A percentile compares a stretch with the other conserved stretches of the same genome.
These are phyloP conservation scores for Coleophoma cylindrospora DNA, from an alignment of 2,329 filamentous ascomycete species.

Conservation along the genomic window DNA sequence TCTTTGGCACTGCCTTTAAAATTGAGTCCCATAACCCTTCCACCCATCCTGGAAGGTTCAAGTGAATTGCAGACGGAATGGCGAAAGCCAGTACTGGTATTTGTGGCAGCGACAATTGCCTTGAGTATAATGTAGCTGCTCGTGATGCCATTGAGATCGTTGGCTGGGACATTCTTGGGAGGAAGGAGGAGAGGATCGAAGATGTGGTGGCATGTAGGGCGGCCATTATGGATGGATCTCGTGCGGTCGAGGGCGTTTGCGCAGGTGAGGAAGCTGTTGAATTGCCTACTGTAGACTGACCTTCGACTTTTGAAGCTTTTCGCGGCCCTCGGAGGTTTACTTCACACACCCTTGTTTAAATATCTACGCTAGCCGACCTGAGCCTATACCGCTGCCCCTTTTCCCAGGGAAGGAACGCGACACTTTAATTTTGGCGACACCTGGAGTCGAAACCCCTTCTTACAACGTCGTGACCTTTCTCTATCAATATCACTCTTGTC, in stretches of 20 bases:
- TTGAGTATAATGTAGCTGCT: conserved; percentile 38
- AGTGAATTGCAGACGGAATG: conserved; percentile 52
- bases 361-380: no score
- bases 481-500: not conserved
- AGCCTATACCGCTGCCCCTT: conserved; percentile 9
- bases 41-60: conserved; percentile 64
- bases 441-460: not conserved
- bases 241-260: no score
- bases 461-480: not conserved
- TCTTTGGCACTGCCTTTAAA: conserved; percentile 91
- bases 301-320: conserved; percentile 16
- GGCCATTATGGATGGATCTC: conserved; percentile 35
- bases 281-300: no score
- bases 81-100: conserved; percentile 51
- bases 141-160: conserved; percentile 35
- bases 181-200: conserved; percentile 41
- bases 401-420: conserved; percentile 13
- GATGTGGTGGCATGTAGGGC: conserved; percentile 33
- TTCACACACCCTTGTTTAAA: not conserved
- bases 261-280: no score
- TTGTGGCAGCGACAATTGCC: conserved; percentile 40
- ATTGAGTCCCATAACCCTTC: conserved; percentile 90
- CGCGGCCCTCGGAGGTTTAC: not conserved
- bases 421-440: conserved; percentile 13
- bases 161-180: conserved; percentile 47